Base-by-base conservation (phyloP, 1,284 basidiomycete genomes). In the Mycena citricolor region DNA sequence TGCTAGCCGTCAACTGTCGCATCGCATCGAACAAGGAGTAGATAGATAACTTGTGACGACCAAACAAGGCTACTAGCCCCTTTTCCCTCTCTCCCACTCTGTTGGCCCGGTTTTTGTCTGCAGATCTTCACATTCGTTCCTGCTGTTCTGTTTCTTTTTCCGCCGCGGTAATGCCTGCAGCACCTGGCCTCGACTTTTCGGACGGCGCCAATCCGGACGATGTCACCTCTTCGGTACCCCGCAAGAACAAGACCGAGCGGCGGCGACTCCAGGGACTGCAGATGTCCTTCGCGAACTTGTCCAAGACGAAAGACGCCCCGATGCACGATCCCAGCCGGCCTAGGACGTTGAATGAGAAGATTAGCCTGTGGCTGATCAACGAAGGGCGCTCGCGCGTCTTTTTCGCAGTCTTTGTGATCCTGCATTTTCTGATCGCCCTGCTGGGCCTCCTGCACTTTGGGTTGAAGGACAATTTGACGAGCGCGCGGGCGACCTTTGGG, bases 291-390 rank as follows among this genome's bases (percentile, higher is more conserved):
- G n/a, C n/a, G n/a, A n/a, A n/a, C n/a, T 32, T n/a, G 11, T 25
- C 25, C n/a, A 30, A 30, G 3, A 32, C 42, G 8, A 38, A 42
- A 13, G 32, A 29, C 33, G 39, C 32, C 1, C 4, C 39, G 6
- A 45, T 45, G 14, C 50, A 52, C 8, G 50, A 52, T 22, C 50
- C 50, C 29, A 41, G 24, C 16, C 46, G 50, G 14, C 42, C 42
- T 11, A 48, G 26, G 36, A 52, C 38, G n/a, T 20, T 49, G 7
- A 19, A 31, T 16, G 50, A 80, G 51, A 76, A 64, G 53, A 74
- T 80, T 58, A 71, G 77, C 53, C 57, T 81, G 22, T 94, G 92
- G 91, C 87, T 91, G 86, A 89, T 93, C 61, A 94, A 94, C 61
- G 90, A 94, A 60, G 92, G 90, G 33, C 80, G 83, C 13, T 74